Evolutionary conservation across 129 eudicot genomes (phyloP), one percentile per base, ranked within the genome.

Genomic region (Lactuca saligna): DNA sequence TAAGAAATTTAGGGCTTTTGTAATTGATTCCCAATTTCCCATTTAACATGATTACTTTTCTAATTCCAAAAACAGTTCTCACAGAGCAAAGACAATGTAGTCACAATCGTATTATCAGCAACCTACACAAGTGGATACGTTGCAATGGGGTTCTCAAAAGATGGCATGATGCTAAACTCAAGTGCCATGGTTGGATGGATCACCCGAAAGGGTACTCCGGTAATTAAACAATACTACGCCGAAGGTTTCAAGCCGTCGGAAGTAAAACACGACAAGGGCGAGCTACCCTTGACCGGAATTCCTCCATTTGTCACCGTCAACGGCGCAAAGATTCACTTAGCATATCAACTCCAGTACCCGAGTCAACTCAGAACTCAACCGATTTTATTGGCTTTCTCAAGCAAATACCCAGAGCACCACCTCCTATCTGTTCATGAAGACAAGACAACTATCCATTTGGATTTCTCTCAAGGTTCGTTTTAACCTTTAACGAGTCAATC

Each of bases 171-270:
- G 99, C 75, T 87, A 8, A 90, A 90, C 51, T 78, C 92, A 2
- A 93, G 99, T 71, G 89, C 92, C 66, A 89, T 93, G 95, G 99
- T 87, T 55, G 99, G 99, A 17, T 93, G 99, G 95, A 75, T 93
- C 25, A 83, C 74, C 54, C 65, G 66, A 61, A 82, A 74, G 77
- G 97, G 97, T 65, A 58, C 57, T 57, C 86, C 95, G 53, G 81
- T 70, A 38, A 87, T 93, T 65, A 93, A 72, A 70, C 95, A 89
- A 68, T 93, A 82, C 46, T 73, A 82, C 25, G 64, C 85, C 0
- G 76, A 82, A 61, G 99, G 99, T 16, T 83, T 80, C 51, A 87
- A 48, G 0, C 81, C 95, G 17, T 66, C 85, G 4, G 70, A 83
- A 61, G 78, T 89, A 51, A 77, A 78, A 75, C 87, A 90, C 7